Percentiles rank a stretch among this genome's conserved stretches.
phyloP scores from a whole-genome alignment of 2,329 filamentous ascomycete genomes.

The Emmonsia crescens region DNA sequence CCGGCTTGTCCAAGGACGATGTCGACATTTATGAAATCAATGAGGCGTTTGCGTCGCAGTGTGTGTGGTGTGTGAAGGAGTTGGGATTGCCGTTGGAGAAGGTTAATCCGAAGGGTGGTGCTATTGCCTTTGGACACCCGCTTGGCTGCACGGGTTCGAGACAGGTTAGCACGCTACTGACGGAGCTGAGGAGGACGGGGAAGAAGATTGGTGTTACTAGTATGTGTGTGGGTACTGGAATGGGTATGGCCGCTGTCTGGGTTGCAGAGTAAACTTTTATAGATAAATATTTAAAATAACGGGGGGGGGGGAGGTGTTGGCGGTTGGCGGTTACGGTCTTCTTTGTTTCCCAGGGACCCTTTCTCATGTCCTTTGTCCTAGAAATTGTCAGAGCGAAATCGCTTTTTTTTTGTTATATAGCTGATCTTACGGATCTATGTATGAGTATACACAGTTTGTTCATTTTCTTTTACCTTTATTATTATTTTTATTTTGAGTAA shows the following conservation, averaged over 20 bases:
- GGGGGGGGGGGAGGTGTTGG: neutral
- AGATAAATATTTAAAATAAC: neutral
- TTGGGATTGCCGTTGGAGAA: conserved; percentile 72
- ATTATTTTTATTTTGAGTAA: neutral
- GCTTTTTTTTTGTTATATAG: neutral
- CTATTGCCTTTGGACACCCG: conserved; percentile 92
- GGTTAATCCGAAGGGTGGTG: conserved; percentile 94
- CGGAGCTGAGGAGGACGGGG: conserved; percentile 73
- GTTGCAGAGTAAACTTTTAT: conserved; percentile 62
- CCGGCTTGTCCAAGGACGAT: conserved; percentile 75
- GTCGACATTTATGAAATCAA: conserved; percentile 99
- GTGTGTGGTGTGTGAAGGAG: conserved; percentile 84
- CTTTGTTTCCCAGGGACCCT: conserved; percentile 7
- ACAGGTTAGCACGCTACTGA: conserved; percentile 84
- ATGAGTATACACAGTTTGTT: neutral
- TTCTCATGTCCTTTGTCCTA: conserved; percentile 2
- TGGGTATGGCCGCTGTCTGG: conserved; percentile 97
- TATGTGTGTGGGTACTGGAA: conserved; percentile 95
- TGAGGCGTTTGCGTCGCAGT: conserved; percentile 95
- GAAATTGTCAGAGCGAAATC: conserved; percentile 1
- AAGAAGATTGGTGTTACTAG: conserved; percentile 83
- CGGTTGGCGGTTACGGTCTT: neutral
- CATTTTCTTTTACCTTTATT: neutral
- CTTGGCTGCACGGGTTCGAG: conserved; percentile 88
- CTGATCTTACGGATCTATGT: neutral